These are phyloP conservation scores for Cladobotryum mycophilum DNA, from an alignment of 2,329 filamentous ascomycete genomes.

Conservation along the genomic window DNA sequence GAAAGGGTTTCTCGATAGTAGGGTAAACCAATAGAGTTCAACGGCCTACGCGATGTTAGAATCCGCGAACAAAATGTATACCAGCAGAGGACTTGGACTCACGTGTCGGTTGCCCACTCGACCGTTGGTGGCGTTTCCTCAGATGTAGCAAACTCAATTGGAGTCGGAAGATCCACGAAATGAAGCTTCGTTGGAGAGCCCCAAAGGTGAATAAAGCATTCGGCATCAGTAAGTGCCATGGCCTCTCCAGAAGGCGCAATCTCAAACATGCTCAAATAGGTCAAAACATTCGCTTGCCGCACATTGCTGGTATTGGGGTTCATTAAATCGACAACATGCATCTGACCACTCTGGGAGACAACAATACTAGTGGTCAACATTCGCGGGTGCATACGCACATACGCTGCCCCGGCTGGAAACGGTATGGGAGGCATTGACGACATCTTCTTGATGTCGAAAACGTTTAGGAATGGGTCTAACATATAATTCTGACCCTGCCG, in stretches of 20 bases:
- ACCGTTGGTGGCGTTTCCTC: conserved; percentile 51
- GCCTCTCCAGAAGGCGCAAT: conserved; percentile 85
- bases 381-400: conserved; percentile 92
- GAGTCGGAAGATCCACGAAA: conserved; percentile 75
- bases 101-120: conserved; percentile 68
- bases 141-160: conserved; percentile 69
- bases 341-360: conserved; percentile 82
- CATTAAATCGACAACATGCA: conserved; percentile 93
- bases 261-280: conserved; percentile 72
- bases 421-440: conserved; percentile 83
- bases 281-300: conserved; percentile 71
- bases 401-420: conserved; percentile 86
- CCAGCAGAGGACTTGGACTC: conserved; percentile 25
- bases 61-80: no score
- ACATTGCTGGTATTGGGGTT: conserved; percentile 85
- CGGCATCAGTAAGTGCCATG: conserved; percentile 71
- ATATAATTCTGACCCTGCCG: conserved; percentile 68
- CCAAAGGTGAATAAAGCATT: conserved; percentile 79
- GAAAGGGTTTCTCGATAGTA: conserved; percentile 84
- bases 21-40: conserved; percentile 84
- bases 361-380: conserved; percentile 95
- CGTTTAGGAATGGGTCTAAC: conserved; percentile 87
- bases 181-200: conserved; percentile 79
- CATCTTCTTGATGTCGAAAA: conserved; percentile 91
- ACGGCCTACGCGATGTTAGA: conserved; percentile 46